Percentiles rank a stretch among this genome's conserved stretches.
Evolutionary conservation across 192 early-diverging fungal genomes (phyloP).

Genomic region (Coemansia sp.): DNA sequence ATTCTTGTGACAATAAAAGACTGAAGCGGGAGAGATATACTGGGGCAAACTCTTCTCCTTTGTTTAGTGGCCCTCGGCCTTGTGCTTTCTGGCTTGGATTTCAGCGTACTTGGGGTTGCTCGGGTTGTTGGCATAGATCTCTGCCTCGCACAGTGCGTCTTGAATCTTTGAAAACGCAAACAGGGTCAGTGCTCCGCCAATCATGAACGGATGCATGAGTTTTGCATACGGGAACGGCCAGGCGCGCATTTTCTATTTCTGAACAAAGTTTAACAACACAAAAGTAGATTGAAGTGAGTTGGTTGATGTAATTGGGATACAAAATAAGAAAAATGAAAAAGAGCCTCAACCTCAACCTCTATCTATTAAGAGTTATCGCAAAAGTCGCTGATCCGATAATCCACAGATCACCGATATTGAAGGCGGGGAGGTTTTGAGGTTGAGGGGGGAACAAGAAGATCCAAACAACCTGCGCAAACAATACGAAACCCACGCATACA

Average conservation of each 20-base stretch:
- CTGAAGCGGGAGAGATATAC: not conserved
- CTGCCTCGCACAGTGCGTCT: slow-evolving; percentile 46
- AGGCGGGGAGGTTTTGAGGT: too few species aligned
- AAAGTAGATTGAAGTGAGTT: not conserved
- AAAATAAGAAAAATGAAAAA: slow-evolving; percentile 3
- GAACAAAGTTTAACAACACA: not conserved
- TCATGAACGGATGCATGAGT: slow-evolving; percentile 56
- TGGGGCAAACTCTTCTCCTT: not conserved
- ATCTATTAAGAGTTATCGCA: too few species aligned
- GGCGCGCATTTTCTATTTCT: slow-evolving; percentile 34
- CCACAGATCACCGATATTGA: not conserved
- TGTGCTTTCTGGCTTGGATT: slow-evolving; percentile 56
- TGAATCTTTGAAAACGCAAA: slow-evolving; percentile 49
- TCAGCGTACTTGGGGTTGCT: slow-evolving; percentile 54
- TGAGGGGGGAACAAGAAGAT: not conserved
- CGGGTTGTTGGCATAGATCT: slow-evolving; percentile 47
- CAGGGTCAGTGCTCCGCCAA: slow-evolving; percentile 44
- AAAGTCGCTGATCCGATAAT: too few species aligned
- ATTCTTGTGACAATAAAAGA: slow-evolving; percentile 3
- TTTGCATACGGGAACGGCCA: slow-evolving; percentile 55
- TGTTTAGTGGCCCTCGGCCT: slow-evolving; percentile 46
- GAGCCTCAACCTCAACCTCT: too few species aligned
- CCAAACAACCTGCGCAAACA: too few species aligned
- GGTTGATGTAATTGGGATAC: too few species aligned
- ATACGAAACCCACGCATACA: too few species aligned